phyloP scores from a whole-genome alignment of 1,139 yeast genomes.

The Magnusiomyces suaveolens region DNA sequence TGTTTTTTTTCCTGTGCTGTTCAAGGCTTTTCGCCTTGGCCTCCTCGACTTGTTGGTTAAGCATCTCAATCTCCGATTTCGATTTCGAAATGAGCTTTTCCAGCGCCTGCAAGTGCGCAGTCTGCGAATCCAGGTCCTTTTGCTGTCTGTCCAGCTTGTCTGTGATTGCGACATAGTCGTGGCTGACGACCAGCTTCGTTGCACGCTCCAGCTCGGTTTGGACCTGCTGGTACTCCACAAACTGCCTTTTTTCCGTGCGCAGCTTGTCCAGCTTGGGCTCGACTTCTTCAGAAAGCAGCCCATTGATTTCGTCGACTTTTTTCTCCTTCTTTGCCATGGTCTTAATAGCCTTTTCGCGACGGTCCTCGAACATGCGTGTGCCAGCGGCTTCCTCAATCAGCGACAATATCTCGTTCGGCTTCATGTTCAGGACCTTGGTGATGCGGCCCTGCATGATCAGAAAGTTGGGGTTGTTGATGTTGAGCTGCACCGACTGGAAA shows the following conservation, averaged over 20 bases:
- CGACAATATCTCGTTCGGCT: slow-evolving; percentile 78
- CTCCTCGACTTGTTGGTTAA: slow-evolving; percentile 52
- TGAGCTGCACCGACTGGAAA: slow-evolving; percentile 89
- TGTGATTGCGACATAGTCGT: slow-evolving; percentile 47
- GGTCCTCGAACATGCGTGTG: slow-evolving; percentile 87
- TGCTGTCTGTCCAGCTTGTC: slow-evolving; percentile 28
- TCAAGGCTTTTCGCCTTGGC: slow-evolving; percentile 48
- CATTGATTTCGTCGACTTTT: slow-evolving; percentile 67
- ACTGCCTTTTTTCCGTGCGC: slow-evolving; percentile 69
- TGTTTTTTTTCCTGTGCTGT: slow-evolving; percentile 57
- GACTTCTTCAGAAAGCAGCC: slow-evolving; percentile 70
- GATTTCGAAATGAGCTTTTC: slow-evolving; percentile 37
- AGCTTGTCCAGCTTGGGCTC: slow-evolving; percentile 84
- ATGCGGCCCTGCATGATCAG: slow-evolving; percentile 97
- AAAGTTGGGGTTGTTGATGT: slow-evolving; percentile 93
- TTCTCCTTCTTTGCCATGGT: slow-evolving; percentile 88
- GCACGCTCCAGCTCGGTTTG: slow-evolving; percentile 73
- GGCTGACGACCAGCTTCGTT: slow-evolving; percentile 65
- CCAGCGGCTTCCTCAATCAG: slow-evolving; percentile 98
- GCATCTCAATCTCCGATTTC: slow-evolving; percentile 46
- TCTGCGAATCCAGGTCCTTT: slow-evolving; percentile 32
- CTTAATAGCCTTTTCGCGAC: slow-evolving; percentile 83
- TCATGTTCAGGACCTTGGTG: slow-evolving; percentile 94
- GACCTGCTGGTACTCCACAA: slow-evolving; percentile 76
- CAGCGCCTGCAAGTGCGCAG: slow-evolving; percentile 33